Evolutionary conservation across 2,329 filamentous ascomycete species (phyloP).

Genomic region (Graphilbum sp.): DNA sequence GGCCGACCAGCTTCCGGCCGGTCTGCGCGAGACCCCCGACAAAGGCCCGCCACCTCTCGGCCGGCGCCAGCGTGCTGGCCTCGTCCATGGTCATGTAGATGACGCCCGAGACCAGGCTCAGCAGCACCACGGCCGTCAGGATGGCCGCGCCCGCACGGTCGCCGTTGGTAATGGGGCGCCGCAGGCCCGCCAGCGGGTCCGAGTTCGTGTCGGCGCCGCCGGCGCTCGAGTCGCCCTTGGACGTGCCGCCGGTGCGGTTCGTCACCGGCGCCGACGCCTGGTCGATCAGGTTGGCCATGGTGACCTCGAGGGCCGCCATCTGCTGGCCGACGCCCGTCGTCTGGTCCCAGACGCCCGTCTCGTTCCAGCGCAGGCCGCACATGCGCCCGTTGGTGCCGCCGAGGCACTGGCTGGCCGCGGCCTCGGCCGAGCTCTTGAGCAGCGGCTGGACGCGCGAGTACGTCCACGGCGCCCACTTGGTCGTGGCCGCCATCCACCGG

Average conservation of each 20-base stretch:
- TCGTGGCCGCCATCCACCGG: slow-evolving; percentile 44
- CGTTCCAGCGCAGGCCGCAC: slow-evolving; percentile 44
- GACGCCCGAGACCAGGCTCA: slow-evolving; percentile 35
- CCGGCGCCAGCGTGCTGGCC: slow-evolving; percentile 16
- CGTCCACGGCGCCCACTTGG: slow-evolving; percentile 47
- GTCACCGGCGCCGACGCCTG: slow-evolving; percentile 22
- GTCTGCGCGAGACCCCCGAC: slow-evolving; percentile 3
- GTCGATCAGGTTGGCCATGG: slow-evolving; percentile 43
- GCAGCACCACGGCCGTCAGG: slow-evolving; percentile 27
- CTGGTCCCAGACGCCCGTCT: slow-evolving; percentile 32
- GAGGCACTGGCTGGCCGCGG: slow-evolving; percentile 39
- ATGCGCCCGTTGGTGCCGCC: slow-evolving; percentile 39
- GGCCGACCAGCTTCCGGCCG: slow-evolving; percentile 1
- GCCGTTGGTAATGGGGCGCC: slow-evolving; percentile 1
- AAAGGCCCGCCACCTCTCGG: slow-evolving; percentile 17
- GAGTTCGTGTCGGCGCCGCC: slow-evolving; percentile 16
- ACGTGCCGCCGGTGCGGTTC: slow-evolving; percentile 30
- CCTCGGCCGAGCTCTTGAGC: slow-evolving; percentile 36
- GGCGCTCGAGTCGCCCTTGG: slow-evolving; percentile 26
- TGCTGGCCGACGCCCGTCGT: slow-evolving; percentile 50
- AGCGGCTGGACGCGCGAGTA: slow-evolving; percentile 33
- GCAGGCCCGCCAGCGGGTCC: background rate
- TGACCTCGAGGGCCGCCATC: slow-evolving; percentile 51
- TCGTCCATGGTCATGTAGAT: slow-evolving; percentile 34
- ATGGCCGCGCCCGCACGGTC: slow-evolving; percentile 8